A percentile compares a stretch with the other conserved stretches of the same genome.
Conservation (phyloP, 2,329 filamentous ascomycete species). For the Myriosclerotinia curreyana region DNA sequence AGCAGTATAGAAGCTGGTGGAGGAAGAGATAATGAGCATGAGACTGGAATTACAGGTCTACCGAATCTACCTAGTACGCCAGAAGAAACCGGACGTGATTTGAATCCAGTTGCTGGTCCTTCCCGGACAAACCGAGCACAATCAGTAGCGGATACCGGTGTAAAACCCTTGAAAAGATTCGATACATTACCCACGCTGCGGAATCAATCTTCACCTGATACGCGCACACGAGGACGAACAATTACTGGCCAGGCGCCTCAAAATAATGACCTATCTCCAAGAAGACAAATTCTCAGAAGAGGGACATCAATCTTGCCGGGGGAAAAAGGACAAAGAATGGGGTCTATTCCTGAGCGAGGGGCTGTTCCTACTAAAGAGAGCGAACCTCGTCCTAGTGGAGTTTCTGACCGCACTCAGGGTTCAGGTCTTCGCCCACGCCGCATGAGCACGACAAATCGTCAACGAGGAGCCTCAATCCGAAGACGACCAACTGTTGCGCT, state of each 20-base stretch:
- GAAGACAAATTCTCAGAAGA: slow-evolving; percentile 10
- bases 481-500: slow-evolving; percentile 20
- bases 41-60: background rate
- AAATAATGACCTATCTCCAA: background rate
- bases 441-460: slow-evolving; percentile 10
- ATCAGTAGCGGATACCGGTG: background rate
- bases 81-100: slow-evolving; percentile 2
- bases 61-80: slow-evolving; percentile 1
- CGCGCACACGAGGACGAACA: slow-evolving; percentile 14
- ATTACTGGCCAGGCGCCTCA: slow-evolving; percentile 14
- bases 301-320: slow-evolving; percentile 6
- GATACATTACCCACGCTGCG: slow-evolving; percentile 17
- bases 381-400: slow-evolving; percentile 6
- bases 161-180: slow-evolving; percentile 16
- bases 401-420: slow-evolving; percentile 9
- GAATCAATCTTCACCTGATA: slow-evolving; percentile 13
- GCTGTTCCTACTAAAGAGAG: slow-evolving; percentile 3
- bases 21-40: slow-evolving; percentile 16
- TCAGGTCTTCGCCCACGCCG: slow-evolving; percentile 21
- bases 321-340: slow-evolving; percentile 7
- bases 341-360: slow-evolving; percentile 16
- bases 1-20: slow-evolving; percentile 11
- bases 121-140: background rate
- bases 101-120: background rate
- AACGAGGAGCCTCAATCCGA: slow-evolving; percentile 20